Evolutionary conservation across 2,329 filamentous ascomycete species (phyloP).

Genomic region (Pseudogymnoascus sp.): DNA sequence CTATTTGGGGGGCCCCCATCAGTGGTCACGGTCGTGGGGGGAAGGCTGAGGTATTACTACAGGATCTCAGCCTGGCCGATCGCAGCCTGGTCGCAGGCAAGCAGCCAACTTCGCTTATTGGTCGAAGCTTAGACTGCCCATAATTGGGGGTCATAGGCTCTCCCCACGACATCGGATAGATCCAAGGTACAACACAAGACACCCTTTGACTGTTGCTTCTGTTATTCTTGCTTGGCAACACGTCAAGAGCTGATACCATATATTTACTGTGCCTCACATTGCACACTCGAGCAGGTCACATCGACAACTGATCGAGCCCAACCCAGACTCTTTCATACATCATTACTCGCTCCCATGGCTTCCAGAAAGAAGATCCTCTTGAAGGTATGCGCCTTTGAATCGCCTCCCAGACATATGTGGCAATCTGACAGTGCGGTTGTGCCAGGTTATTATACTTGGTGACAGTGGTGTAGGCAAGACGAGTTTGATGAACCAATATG

Average conservation of each 20-base stretch:
- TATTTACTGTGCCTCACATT: background rate
- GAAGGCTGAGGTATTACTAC: slow-evolving; percentile 6
- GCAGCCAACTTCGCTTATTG: slow-evolving; percentile 7
- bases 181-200: background rate
- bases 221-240: background rate
- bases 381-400: slow-evolving; percentile 43
- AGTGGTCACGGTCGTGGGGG: slow-evolving; percentile 1
- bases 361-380: slow-evolving; percentile 62
- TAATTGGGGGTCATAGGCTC: slow-evolving; percentile 9
- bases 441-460: slow-evolving; percentile 93
- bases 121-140: slow-evolving; percentile 2
- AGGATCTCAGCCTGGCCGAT: background rate
- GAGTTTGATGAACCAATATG: slow-evolving; percentile 99
- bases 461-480: slow-evolving; percentile 99
- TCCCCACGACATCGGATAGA: slow-evolving; percentile 7
- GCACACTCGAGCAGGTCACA: background rate
- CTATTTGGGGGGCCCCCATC: background rate
- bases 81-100: background rate
- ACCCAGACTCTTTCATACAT: background rate
- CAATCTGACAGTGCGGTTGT: background rate
- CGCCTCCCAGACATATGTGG: slow-evolving; percentile 10
- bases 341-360: slow-evolving; percentile 36
- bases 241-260: background rate
- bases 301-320: background rate
- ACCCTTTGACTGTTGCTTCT: slow-evolving; percentile 2